Base-by-base conservation (phyloP, 768 basidiomycete genomes). In the Lentinula boryana region DNA sequence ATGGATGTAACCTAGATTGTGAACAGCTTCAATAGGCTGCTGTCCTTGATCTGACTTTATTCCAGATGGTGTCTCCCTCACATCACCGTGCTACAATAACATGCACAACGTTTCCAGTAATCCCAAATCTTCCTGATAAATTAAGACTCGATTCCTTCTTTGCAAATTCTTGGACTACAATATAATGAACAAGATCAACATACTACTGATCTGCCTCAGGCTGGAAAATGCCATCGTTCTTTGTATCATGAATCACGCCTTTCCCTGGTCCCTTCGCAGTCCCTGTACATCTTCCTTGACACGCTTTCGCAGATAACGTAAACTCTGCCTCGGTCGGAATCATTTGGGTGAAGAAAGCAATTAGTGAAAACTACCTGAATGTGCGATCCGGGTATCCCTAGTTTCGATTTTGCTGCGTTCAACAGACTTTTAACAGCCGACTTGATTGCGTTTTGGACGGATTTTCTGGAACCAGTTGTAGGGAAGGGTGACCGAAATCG, bases 1-100 rank as follows among this genome's bases (percentile, higher is more conserved):
- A 27, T 27, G 27, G 27, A 27, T 27, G 27, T 27, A 27, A 3
- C 3, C 3, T 98, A 98, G 27, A 27, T 27, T 27, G 27, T 27
- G 27, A 27, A 27, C 27, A 27, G 4, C 27, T 27, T 27, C 27
- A 27, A 27, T 27, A 27, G 27, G 27, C 27, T 27, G 27, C 27
- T 27, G n/a, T n/a, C n/a, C n/a, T n/a, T n/a, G n/a, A 27, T 2
- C 27, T 27, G 27, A 27, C 27, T 27, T 27, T 27, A 27, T 27
- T 27, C 27, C 27, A 27, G 0, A n/a, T n/a, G n/a, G n/a, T n/a
- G n/a, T n/a, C n/a, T n/a, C n/a, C n/a, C n/a, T 27, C 27, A 27
- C 27, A 27, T 27, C 27, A 27, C 27, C 27, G 3, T 27, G 27
- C 27, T 27, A 27, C 27, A 27, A 27, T 27, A 4, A 27, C 27